These are phyloP conservation scores for Quercus phellos DNA, from an alignment of 331 rosid genomes.

Conservation along the genomic window DNA sequence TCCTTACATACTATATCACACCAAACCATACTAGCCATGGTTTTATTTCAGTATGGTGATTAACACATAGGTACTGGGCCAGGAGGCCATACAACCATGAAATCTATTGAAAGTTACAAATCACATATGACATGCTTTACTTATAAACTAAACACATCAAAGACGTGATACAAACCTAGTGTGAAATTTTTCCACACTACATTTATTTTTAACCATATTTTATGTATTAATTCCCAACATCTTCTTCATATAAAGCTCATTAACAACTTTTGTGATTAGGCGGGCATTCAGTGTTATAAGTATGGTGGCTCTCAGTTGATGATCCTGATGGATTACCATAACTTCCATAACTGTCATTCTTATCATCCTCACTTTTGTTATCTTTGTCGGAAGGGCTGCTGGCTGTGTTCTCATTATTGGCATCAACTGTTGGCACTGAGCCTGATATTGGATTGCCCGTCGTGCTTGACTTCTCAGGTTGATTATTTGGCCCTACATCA, in stretches of 20 bases:
- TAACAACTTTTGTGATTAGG: not conserved
- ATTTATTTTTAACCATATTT: not conserved
- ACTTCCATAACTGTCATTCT: constrained; percentile 15
- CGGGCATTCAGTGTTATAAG: constrained; percentile 8
- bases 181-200: not conserved
- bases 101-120: not conserved
- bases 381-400: not conserved
- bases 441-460: not conserved
- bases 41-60: not conserved
- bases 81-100: not conserved
- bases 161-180: not conserved
- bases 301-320: constrained; percentile 9
- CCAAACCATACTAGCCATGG: not conserved
- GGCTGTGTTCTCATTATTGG: not conserved
- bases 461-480: not conserved
- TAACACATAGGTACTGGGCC: not conserved
- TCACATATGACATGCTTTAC: not conserved
- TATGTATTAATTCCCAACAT: not conserved
- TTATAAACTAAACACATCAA: not conserved
- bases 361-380: not conserved
- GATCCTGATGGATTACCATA: constrained; percentile 20
- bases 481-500: not conserved
- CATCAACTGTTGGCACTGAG: not conserved
- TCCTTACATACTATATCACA: no score
- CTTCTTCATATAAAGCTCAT: not conserved